Evolutionary conservation across 768 basidiomycete species (phyloP), one percentile per base, ranked within the genome.

Genomic region (Scleroderma bovista): DNA sequence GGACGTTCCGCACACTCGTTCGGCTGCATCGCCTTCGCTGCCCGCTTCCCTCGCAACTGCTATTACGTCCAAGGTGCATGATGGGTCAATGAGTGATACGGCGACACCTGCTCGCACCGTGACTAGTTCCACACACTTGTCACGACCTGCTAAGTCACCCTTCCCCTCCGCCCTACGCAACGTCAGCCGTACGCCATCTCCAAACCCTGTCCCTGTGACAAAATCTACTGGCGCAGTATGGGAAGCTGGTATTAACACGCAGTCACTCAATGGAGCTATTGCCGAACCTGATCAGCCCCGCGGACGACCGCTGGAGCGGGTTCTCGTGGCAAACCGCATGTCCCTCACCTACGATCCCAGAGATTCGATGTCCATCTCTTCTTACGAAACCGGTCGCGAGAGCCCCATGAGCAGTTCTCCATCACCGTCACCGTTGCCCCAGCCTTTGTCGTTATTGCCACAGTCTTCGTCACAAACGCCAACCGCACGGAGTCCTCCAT

Each of bases 371-470:
- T 82, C 80, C 7, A 70, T 79, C 3, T 81, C 79, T 19, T 83
- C 83, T 40, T 87, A 84, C 53, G 84, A 79, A 58, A 86, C 86
- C 0, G 84, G 75, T 5, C 72, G 74, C 41, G 86, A 87, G 60
- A 69, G 63, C 24, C 80, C 39, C 69, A 74, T 23, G 65, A 57
- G 6, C 69, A 46, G 11, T 11, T n/a, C 44, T 3, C 22, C 44
- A 12, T 34, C 44, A 26, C 44, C 46, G 11, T 43, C 39, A 36
- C 47, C 52, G 3, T 12, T 22, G 34, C 37, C 20, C 9, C 26
- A 22, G 12, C 46, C 43, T 8, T 29, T 38, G 16, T 37, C 43
- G 2, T 37, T 31, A 1, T 31, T 33, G 17, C 46, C 22, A 10
- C n/a, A 17, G 19, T 11, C 10, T n/a, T n/a, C n/a, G 13, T 40